A percentile compares a stretch with the other conserved stretches of the same genome.
Conservation (phyloP, 345 rosid genomes). For the Microcos paniculata region DNA sequence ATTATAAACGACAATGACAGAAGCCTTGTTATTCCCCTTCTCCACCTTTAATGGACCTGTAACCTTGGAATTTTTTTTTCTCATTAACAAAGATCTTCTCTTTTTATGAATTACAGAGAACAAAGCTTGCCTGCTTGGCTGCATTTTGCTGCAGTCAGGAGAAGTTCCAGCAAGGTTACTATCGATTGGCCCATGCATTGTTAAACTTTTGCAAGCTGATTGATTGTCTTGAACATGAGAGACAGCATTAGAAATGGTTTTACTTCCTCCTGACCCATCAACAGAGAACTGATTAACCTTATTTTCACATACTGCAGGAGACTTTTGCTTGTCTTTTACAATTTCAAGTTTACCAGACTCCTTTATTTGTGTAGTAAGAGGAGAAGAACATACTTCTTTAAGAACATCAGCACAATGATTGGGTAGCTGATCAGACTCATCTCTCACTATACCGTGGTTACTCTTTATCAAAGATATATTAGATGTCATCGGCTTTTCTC, state of each 20-base stretch:
- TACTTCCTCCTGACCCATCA: slow-evolving; percentile 12
- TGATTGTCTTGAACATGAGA: slow-evolving; percentile 15
- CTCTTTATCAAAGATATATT: background rate
- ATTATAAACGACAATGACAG: slow-evolving; percentile 1
- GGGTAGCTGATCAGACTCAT: background rate
- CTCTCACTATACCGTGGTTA: background rate
- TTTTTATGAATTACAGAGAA: slow-evolving; percentile 8
- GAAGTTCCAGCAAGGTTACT: slow-evolving; percentile 9
- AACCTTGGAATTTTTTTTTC: slow-evolving; percentile 17
- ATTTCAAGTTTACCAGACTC: slow-evolving; percentile 14
- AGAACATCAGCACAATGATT: background rate
- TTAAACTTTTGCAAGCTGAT: slow-evolving; percentile 7
- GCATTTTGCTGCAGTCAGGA: slow-evolving; percentile 8
- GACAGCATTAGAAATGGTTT: background rate
- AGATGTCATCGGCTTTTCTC: slow-evolving; percentile 1
- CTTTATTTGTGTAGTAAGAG: slow-evolving; percentile 7
- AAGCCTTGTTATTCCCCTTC: slow-evolving; percentile 10
- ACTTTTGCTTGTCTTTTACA: slow-evolving; percentile 6
- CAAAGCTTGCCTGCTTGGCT: slow-evolving; percentile 1
- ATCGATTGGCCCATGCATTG: slow-evolving; percentile 1
- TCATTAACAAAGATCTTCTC: slow-evolving; percentile 17
- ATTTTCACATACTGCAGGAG: background rate
- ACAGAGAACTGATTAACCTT: slow-evolving; percentile 7
- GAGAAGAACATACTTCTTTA: background rate
- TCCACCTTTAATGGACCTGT: background rate